Evolutionary conservation across 306 rosid species (phyloP), one percentile per base, ranked within the genome.

Genomic region (Vachellia pachyceras): DNA sequence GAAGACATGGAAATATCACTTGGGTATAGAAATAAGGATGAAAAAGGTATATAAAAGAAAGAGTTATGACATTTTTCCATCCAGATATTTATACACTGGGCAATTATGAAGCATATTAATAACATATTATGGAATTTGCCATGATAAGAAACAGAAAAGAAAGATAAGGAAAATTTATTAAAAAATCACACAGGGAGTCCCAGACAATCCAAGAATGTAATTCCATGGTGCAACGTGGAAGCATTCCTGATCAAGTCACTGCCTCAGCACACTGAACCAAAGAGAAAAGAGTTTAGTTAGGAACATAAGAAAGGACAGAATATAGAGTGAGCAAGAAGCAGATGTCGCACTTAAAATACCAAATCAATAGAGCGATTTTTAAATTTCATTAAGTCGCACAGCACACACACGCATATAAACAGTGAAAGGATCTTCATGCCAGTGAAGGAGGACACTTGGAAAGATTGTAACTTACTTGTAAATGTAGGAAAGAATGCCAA

Each of bases 401-500:
- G 33, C n/a, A n/a, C 33, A 29, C 33, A 29, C 33, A 29, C 33
- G 2, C 2, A 29, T 29, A 29, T 29, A 33, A 61, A 47, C 39
- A 14, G 68, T 50, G 57, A 74, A 80, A 73, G 73, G 33, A 29
- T 29, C 33, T 29, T 29, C 3, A 73, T 22, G 75, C 40, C 13
- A 68, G 46, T 37, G 33, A 17, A 17, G 55, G 50, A 20, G 55
- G 6, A 55, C 72, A 76, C n/a, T 69, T 58, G 20, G 33, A 29
- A 29, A 29, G 33, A 29, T 29, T 29, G 20, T 69, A 81, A 78
- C 87, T 87, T 87, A 93, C 99, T 93, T 92, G 89, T 90, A 91
- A 76, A 95, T 58, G 86, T 89, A 90, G 44, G 82, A 29, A 84
- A 71, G 70, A 15, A 95, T 89, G 80, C 98, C 98, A 41, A 93